Base-by-base conservation (phyloP, 2,329 filamentous ascomycete species). In the Beauveria pseudobassiana region DNA sequence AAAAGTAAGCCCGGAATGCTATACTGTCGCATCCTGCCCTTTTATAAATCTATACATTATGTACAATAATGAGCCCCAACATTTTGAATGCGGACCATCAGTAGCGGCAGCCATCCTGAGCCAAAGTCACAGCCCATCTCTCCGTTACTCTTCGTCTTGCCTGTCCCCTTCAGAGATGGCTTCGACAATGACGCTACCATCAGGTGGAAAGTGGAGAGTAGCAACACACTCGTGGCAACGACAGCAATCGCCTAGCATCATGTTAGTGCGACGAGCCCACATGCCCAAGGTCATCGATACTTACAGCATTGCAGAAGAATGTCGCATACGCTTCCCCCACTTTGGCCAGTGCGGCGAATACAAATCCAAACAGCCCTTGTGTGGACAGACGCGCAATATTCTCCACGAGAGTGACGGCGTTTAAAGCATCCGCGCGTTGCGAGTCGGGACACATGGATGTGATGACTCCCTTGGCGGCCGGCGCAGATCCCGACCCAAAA, bases 391-490 rank as follows among this genome's bases (percentile, higher is more conserved):
- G 77, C 0, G 87, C 87, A 38, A 89, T 80, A 65, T 88, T 89
- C 68, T 91, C 88, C 0, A 90, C 83, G 0, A 90, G 74, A 0
- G 86, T 89, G 14, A 91, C 85, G 0, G 85, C 87, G 45, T 86
- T 85, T 3, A 91, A 74, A 0, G 88, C 87, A 67, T 91, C 87
- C 0, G 83, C 80, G 0, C 87, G 79, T 61, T 87, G 82, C 0
- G 78, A 78, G 1, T 83, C 77, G 0, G 85, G 76, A 50, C 86
- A 86, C 86, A 90, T 87, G 62, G 88, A 83, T 0, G 88, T 81
- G 63, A 90, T 89, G n/a, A 87, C 85, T 0, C 87, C 88, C 65
- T 90, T 91, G 1, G 87, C 86, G 0, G 87, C 86, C 0, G 87
- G 82, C 0, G 86, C 87, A 0, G 87, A 87, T 0, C 88, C 88